A percentile compares a stretch with the other conserved stretches of the same genome.
These are phyloP conservation scores for Hirsutella minnesotensis DNA, from an alignment of 2,329 filamentous ascomycete genomes.

Conservation along the genomic window DNA sequence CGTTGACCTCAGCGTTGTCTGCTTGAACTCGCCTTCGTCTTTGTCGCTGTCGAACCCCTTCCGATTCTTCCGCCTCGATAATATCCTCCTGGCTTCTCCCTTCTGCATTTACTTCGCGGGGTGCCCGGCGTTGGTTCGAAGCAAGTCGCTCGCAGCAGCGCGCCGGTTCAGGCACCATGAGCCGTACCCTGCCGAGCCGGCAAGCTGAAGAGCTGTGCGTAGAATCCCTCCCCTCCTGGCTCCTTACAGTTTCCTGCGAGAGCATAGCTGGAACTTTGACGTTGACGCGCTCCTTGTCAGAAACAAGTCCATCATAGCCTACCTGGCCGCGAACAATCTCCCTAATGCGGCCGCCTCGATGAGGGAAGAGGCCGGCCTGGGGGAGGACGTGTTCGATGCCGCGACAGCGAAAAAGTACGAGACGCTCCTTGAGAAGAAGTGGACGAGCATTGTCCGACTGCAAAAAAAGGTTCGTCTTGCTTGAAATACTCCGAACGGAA, in stretches of 20 bases:
- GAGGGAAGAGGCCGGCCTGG: conserved; percentile 64
- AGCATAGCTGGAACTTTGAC: not conserved
- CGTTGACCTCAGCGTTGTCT: too few species aligned
- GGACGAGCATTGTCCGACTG: conserved; percentile 87
- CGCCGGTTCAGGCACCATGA: conserved; percentile 38
- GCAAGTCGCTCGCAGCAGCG: conserved; percentile 2
- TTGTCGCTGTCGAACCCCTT: too few species aligned
- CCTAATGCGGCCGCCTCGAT: conserved; percentile 58
- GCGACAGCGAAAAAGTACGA: conserved; percentile 89
- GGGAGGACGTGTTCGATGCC: conserved; percentile 60
- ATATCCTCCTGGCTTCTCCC: too few species aligned
- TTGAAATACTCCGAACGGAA: too few species aligned
- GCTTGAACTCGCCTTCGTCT: too few species aligned
- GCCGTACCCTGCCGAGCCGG: conserved; percentile 61
- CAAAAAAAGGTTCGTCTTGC: conserved; percentile 70
- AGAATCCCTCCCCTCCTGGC: not conserved
- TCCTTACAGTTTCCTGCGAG: not conserved
- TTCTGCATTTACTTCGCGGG: too few species aligned
- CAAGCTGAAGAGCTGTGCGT: conserved; percentile 85
- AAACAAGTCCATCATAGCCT: conserved; percentile 89
- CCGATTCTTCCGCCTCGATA: too few species aligned
- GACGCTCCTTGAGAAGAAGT: conserved; percentile 91
- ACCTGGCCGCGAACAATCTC: conserved; percentile 64
- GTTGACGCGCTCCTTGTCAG: conserved; percentile 29
- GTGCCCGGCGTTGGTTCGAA: not conserved